These are phyloP conservation scores for Cytospora chrysosperma DNA, from an alignment of 2,329 filamentous ascomycete genomes.

Conservation along the genomic window DNA sequence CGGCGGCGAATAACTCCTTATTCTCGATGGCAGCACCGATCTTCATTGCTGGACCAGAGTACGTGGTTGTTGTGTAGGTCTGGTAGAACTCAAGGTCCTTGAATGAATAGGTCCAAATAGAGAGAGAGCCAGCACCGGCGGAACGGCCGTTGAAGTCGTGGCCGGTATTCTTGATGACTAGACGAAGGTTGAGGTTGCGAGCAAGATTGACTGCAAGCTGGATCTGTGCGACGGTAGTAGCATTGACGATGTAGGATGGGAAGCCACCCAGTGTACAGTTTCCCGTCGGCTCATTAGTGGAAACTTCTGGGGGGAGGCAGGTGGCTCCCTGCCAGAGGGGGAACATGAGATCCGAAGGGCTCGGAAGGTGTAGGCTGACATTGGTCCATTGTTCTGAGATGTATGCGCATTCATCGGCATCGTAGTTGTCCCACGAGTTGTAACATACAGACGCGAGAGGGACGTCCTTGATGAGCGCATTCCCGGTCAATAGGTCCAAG, in stretches of 20 bases:
- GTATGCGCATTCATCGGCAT: not conserved
- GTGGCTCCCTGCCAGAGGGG: conserved; percentile 12
- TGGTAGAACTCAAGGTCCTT: conserved; percentile 32
- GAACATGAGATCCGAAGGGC: not conserved
- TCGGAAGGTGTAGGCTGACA: not conserved
- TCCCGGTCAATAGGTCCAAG: conserved; percentile 11
- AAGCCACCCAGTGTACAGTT: conserved; percentile 10
- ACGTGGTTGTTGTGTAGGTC: conserved; percentile 15
- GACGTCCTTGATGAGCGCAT: conserved; percentile 12
- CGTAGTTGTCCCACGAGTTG: conserved; percentile 10
- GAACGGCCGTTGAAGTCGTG: conserved; percentile 49
- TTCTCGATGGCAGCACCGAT: conserved; percentile 53
- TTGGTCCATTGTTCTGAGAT: conserved; percentile 7
- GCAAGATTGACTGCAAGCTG: conserved; percentile 49
- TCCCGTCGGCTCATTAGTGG: not conserved
- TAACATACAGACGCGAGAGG: conserved; percentile 13
- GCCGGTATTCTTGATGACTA: conserved; percentile 53
- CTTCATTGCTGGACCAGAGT: conserved; percentile 45
- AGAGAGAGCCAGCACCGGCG: conserved; percentile 38
- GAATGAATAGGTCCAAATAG: conserved; percentile 31
- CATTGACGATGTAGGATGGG: conserved; percentile 9
- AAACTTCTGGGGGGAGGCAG: not conserved
- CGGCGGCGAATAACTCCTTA: conserved; percentile 51
- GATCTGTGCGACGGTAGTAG: conserved; percentile 37
- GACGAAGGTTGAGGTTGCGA: conserved; percentile 45